Percentiles rank a stretch among this genome's conserved stretches.
These are phyloP conservation scores for Penicillium coprophilum DNA, from an alignment of 495 filamentous ascomycete genomes.

Conservation along the genomic window DNA sequence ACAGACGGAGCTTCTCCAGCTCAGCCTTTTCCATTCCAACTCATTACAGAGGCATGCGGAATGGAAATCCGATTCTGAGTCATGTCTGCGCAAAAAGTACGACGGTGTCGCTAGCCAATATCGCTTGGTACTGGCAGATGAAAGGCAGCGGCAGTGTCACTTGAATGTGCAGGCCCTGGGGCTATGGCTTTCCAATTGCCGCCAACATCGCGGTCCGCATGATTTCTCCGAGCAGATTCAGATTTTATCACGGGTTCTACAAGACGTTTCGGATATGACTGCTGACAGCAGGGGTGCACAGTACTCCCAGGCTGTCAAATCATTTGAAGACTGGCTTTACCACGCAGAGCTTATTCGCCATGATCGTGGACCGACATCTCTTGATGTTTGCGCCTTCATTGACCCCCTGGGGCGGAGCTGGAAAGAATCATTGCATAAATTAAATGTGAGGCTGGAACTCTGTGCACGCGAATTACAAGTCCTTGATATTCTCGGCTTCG, in stretches of 20 bases:
- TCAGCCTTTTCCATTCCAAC: conserved; percentile 64
- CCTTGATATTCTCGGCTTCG: conserved; percentile 39
- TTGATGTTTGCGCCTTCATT: conserved; percentile 34
- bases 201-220: conserved; percentile 28
- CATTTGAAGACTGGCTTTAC: conserved; percentile 50
- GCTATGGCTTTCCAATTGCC: conserved; percentile 40
- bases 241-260: conserved; percentile 41
- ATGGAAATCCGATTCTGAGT: conserved; percentile 40
- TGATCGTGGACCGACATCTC: conserved; percentile 18
- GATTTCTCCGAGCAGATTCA: conserved; percentile 45
- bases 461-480: conserved; percentile 40
- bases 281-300: conserved; percentile 27
- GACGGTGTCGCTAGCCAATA: conserved; percentile 39
- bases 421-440: conserved; percentile 40
- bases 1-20: conserved; percentile 71
- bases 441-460: conserved; percentile 42
- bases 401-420: conserved; percentile 44
- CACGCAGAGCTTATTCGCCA: conserved; percentile 34
- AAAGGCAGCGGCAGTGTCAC: conserved; percentile 39
- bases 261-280: conserved; percentile 42
- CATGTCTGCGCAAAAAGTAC: conserved; percentile 40
- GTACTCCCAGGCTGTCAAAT: conserved; percentile 33
- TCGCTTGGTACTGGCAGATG: conserved; percentile 32
- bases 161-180: conserved; percentile 43
- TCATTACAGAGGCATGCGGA: conserved; percentile 32